Percentiles rank a stretch among this genome's conserved stretches.
Evolutionary conservation across 1,284 basidiomycete species (phyloP).

Genomic region (Ceratorhiza oryzae-sativae): DNA sequence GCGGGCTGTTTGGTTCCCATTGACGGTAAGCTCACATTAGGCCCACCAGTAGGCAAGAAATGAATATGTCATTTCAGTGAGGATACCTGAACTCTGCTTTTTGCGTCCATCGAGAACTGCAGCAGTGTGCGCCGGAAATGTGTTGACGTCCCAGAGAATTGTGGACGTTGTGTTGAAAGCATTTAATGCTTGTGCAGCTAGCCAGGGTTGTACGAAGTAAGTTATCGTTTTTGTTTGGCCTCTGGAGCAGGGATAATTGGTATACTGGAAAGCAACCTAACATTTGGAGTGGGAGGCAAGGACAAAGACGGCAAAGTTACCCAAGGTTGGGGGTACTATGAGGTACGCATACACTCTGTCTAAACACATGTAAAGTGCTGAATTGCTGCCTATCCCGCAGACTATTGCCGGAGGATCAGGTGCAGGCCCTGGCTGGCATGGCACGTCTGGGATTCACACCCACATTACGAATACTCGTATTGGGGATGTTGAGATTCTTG

Average conservation of each 20-base stretch:
- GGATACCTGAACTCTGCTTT: conserved; percentile 81
- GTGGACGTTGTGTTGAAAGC: conserved; percentile 95
- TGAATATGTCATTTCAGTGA: conserved; percentile 59
- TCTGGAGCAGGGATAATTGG: not conserved
- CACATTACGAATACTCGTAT: conserved; percentile 96
- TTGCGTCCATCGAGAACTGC: conserved; percentile 85
- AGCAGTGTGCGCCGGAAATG: conserved; percentile 93
- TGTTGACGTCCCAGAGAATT: conserved; percentile 90
- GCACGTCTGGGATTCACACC: conserved; percentile 85
- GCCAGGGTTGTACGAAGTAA: conserved; percentile 92
- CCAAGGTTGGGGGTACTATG: conserved; percentile 94
- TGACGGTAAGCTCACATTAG: conserved; percentile 59
- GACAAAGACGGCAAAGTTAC: conserved; percentile 76
- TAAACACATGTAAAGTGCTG: not conserved
- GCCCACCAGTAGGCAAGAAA: not conserved
- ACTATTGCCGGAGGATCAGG: conserved; percentile 94
- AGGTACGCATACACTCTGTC: conserved; percentile 56
- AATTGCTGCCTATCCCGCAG: conserved; percentile 52
- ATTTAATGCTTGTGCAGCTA: conserved; percentile 91
- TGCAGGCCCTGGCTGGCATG: conserved; percentile 90
- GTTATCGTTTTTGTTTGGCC: conserved; percentile 8
- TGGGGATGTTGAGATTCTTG: conserved; percentile 91
- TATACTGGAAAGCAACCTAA: conserved; percentile 70
- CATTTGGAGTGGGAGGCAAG: conserved; percentile 90
- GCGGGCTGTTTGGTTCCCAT: conserved; percentile 88